Percentiles rank a stretch among this genome's conserved stretches.
Evolutionary conservation across 257 asterid genomes (phyloP).

Genomic region (Solanum pennellii): DNA sequence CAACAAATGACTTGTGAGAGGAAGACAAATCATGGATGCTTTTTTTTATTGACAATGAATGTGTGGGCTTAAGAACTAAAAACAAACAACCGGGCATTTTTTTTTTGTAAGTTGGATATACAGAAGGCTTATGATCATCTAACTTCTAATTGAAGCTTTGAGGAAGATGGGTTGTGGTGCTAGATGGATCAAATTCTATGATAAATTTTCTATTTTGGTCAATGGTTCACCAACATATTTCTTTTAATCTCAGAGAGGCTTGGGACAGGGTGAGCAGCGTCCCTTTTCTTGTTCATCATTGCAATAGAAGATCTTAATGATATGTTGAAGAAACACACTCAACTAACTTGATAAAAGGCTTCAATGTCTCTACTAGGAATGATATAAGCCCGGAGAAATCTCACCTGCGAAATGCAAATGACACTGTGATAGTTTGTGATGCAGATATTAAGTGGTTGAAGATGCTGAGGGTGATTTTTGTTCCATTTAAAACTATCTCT

Average conservation of each 20-base stretch:
- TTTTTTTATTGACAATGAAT: neutral
- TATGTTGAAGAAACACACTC: neutral
- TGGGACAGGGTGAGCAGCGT: neutral
- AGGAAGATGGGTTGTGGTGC: neutral
- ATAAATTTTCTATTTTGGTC: neutral
- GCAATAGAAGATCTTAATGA: neutral
- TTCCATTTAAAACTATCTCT: neutral
- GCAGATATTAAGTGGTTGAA: neutral
- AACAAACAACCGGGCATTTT: neutral
- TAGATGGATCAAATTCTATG: neutral
- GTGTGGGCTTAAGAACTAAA: neutral
- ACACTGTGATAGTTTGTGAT: neutral
- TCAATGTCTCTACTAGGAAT: neutral
- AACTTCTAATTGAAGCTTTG: neutral
- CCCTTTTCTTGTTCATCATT: neutral
- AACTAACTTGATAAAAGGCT: no score
- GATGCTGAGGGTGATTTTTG: neutral
- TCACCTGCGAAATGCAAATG: neutral
- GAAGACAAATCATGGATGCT: neutral
- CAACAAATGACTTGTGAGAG: neutral
- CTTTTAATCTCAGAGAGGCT: neutral
- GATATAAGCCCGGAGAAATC: neutral
- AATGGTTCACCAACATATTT: neutral
- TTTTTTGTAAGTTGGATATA: neutral
- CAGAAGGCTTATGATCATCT: neutral